Evolutionary conservation across 192 early-diverging fungal genomes (phyloP), one percentile per base, ranked within the genome.

Genomic region (Anaeromyces robustus): DNA sequence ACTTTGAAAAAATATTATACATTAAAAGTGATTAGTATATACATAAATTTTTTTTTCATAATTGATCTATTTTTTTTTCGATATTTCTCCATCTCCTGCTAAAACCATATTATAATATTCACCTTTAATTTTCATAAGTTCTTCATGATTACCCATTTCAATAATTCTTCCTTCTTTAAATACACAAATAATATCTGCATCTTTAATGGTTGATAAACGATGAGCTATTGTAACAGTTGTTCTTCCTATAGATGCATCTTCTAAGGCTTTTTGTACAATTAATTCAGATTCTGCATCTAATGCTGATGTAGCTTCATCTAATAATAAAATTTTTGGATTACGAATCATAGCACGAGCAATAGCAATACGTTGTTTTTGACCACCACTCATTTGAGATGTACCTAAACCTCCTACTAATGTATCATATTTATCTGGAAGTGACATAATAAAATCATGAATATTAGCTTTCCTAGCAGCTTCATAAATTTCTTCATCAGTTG

Each of bases 281-380:
- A 92, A 91, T 81, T 94, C 93, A 77, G 88, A 88, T 80, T 91
- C 89, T 32, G 88, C 88, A 82, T 94, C 93, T 77, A 94, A 81
- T 29, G 93, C 92, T 28, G 90, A 90, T 4, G 93, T 94, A 32
- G 93, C 93, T 80, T 94, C 29, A 28, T 28, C 34, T 39, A 34
- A 29, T 13, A 79, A 79, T 78, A 96, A 87, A 34, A 96, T 95
- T 12, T 80, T 80, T 77, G 80, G 80, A 77, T 80, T 80, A 26
- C 29, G 39, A 30, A 43, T 29, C 29, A 79, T 30, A 12, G 29
- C 34, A 43, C 28, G 29, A 28, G 79, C 81, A 32, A 94, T 94
- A 11, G 94, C 95, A 80, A 98, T 89, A 30, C 96, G 90, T 78
- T 94, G 92, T 80, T 94, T 94, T 83, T 93, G 92, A 29, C 92